Percentiles rank a stretch among this genome's conserved stretches.
Evolutionary conservation across 139 green algal genomes (phyloP).

Genomic region (Haematococcus sp.): DNA sequence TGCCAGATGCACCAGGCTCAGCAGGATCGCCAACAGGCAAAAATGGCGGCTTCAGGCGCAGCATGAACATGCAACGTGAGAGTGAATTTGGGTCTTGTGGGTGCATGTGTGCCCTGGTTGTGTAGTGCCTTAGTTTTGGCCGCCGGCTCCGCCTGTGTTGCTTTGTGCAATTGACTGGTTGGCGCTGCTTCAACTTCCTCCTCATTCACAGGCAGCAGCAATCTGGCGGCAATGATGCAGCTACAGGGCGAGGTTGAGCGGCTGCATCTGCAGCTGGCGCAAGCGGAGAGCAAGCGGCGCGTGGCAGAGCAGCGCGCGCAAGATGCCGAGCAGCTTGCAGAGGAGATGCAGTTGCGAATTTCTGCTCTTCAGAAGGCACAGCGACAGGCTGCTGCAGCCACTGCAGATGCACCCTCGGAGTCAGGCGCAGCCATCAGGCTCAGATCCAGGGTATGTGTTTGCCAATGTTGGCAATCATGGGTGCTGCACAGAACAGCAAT

Average conservation of each 20-base stretch:
- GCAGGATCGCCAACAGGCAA: too few species aligned
- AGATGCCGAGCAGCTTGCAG: slow-evolving; percentile 19
- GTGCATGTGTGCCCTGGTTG: too few species aligned
- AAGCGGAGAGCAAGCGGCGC: slow-evolving; percentile 25
- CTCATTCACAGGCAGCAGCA: slow-evolving; percentile 2
- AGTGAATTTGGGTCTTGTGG: too few species aligned
- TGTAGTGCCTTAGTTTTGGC: too few species aligned
- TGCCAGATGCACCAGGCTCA: neutral
- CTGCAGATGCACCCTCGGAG: neutral
- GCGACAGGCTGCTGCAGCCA: neutral
- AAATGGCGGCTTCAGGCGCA: too few species aligned
- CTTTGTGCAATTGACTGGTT: too few species aligned
- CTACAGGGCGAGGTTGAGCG: slow-evolving; percentile 20
- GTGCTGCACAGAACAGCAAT: too few species aligned
- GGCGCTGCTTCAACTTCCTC: too few species aligned
- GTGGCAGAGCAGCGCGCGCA: slow-evolving; percentile 17
- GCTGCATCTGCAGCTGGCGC: slow-evolving; percentile 14
- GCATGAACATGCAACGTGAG: too few species aligned
- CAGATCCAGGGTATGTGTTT: neutral
- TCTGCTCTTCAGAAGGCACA: neutral
- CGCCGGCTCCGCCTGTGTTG: too few species aligned
- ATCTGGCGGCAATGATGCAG: slow-evolving; percentile 22
- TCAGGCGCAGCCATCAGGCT: neutral
- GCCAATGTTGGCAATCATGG: neutral
- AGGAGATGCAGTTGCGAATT: slow-evolving; percentile 10